These are phyloP conservation scores for Alloteropsis angusta DNA, from an alignment of 202 grass and related monocot species.

Conservation along the genomic window DNA sequence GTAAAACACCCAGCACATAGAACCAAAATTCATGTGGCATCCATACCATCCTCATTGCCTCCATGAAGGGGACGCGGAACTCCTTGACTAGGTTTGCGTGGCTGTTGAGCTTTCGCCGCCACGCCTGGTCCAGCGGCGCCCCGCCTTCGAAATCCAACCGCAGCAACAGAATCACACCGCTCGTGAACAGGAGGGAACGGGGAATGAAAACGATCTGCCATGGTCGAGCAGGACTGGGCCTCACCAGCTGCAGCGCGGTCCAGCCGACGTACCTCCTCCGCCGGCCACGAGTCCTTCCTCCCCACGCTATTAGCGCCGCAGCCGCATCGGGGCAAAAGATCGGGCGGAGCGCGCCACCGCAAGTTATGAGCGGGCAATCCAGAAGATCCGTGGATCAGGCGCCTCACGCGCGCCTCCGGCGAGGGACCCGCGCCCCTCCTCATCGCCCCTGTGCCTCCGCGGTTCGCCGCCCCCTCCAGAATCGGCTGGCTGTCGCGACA, in stretches of 20 bases:
- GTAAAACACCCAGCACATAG: neutral
- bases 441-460: neutral
- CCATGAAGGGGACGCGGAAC: slow-evolving; percentile 97
- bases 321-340: neutral
- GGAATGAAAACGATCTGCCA: neutral
- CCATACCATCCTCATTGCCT: slow-evolving; percentile 96
- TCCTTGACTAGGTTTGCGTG: slow-evolving; percentile 94
- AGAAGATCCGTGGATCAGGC: slow-evolving; percentile 15
- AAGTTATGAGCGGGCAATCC: neutral
- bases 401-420: slow-evolving; percentile 8
- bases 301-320: neutral
- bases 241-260: slow-evolving; percentile 44
- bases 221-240: neutral
- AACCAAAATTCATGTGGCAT: neutral
- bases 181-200: neutral
- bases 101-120: slow-evolving; percentile 79
- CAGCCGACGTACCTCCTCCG: slow-evolving; percentile 80
- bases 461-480: neutral
- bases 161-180: neutral
- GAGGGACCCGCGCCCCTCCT: neutral
- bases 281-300: slow-evolving; percentile 77
- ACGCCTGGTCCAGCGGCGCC: slow-evolving; percentile 85
- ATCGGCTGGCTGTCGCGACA: neutral
- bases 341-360: neutral
- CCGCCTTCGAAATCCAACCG: slow-evolving; percentile 94